Base-by-base conservation (phyloP, 2,329 filamentous ascomycete genomes). In the Talaromyces pinophilus region DNA sequence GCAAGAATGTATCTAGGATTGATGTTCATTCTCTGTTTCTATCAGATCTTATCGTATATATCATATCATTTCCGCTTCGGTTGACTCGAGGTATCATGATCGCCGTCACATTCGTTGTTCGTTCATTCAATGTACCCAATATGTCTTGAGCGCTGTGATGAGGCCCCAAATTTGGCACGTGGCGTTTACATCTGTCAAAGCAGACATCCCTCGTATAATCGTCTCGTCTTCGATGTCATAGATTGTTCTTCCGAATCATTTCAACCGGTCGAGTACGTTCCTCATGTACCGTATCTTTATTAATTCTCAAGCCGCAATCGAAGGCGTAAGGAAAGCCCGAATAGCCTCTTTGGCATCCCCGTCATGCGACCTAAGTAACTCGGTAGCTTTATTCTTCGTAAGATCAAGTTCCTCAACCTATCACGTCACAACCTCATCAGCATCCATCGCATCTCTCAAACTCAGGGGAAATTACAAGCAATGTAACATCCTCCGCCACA, bases 371-470 rank as follows among this genome's bases (percentile, higher is more conserved):
- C 76, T 80, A 54, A 84, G 71, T 35, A 84, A 70, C 62, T 84
- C 82, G 13, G 80, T 83, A 13, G 82, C 82, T 68, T 82, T 82
- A 33, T 64, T 69, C 69, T 82, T 83, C 22, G 70, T 79, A 70
- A 84, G 68, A 68, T 84, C 82, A 50, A 83, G 71, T 67, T 83
- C 77, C 11, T 82, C 78, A 17, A 79, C 77, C 81, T 82, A 25
- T 33, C 8, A 13, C 4, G 48, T 15, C n/a, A 52, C 2, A 28
- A 46, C 2, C 5, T 40, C n/a, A 42, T 66, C 5, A 66, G 64
- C 59, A 17, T 38, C 15, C 2, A 17, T 57, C n/a, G n/a, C 19
- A 15, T 25, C 13, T 40, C 17, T 13, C 2, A 19, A 30, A 28
- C 6, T 28, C 17, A 35, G 30, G 11, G 7, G 17, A 10, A 50